A percentile compares a stretch with the other conserved stretches of the same genome.
phyloP scores from a whole-genome alignment of 192 early-diverging fungal species.

The Backusella luteola region DNA sequence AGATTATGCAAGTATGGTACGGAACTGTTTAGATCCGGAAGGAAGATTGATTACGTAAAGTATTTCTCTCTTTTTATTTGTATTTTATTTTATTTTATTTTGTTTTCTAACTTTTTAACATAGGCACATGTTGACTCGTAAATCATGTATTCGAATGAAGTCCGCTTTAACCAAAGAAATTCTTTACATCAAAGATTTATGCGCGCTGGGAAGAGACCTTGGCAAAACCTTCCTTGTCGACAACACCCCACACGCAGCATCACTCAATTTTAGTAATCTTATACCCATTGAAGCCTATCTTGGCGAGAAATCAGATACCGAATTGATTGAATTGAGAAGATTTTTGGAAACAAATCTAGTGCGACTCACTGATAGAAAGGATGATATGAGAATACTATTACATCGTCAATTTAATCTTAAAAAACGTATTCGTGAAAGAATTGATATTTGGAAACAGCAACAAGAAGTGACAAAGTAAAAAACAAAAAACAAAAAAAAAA shows the following conservation, averaged over 20 bases:
- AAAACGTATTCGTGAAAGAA: constrained; percentile 26
- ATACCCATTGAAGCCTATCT: constrained; percentile 38
- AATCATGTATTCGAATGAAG: constrained; percentile 31
- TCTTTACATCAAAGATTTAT: constrained; percentile 37
- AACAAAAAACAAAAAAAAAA: background rate
- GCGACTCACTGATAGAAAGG: constrained; percentile 24
- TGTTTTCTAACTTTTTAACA: background rate
- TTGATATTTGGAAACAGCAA: constrained; percentile 31
- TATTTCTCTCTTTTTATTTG: background rate
- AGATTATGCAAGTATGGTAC: constrained; percentile 31
- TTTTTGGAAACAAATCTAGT: constrained; percentile 29
- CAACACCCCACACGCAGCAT: constrained; percentile 38
- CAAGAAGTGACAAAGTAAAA: background rate
- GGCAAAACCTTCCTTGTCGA: constrained; percentile 35
- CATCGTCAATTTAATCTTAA: constrained; percentile 40
- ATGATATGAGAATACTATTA: constrained; percentile 34
- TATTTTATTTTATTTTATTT: constrained; percentile 7
- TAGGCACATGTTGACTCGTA: constrained; percentile 36
- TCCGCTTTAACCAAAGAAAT: constrained; percentile 23
- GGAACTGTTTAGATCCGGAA: constrained; percentile 31
- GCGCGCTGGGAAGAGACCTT: constrained; percentile 35
- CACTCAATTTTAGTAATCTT: constrained; percentile 39
- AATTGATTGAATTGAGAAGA: constrained; percentile 21
- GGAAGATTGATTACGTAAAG: constrained; percentile 31
- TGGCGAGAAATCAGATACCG: constrained; percentile 25